These are phyloP conservation scores for Trypanosoma grayi DNA, from an alignment of 208 protist species.

Conservation along the genomic window DNA sequence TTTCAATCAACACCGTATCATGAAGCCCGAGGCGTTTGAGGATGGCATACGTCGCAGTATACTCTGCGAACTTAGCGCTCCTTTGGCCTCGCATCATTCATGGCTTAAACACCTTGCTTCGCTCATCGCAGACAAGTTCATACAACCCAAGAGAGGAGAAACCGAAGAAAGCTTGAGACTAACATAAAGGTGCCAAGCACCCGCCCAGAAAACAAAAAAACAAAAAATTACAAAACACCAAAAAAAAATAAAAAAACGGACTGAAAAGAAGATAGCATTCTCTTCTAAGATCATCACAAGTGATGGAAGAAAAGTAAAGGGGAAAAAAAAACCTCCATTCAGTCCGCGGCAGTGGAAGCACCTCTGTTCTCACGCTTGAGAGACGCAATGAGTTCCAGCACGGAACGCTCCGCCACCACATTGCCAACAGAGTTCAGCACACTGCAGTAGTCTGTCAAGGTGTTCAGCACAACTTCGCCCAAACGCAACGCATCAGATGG, in stretches of 20 bases:
- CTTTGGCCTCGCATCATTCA: slow-evolving; percentile 39
- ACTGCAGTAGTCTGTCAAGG: slow-evolving; percentile 51
- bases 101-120: neutral
- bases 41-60: slow-evolving; percentile 84
- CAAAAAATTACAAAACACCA: slow-evolving; percentile 1
- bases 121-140: neutral
- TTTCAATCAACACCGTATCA: slow-evolving; percentile 76
- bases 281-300: too few relatives aligned
- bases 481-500: slow-evolving; percentile 15
- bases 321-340: neutral
- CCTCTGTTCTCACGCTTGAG: slow-evolving; percentile 34
- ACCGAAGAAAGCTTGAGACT: neutral
- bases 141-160: neutral
- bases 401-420: slow-evolving; percentile 28
- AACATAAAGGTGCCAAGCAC: neutral
- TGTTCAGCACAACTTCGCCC: slow-evolving; percentile 34
- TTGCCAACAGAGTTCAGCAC: slow-evolving; percentile 68
- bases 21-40: slow-evolving; percentile 75
- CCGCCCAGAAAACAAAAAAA: neutral
- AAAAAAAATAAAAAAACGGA: slow-evolving; percentile 8
- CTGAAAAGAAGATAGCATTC: too few relatives aligned
- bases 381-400: slow-evolving; percentile 38
- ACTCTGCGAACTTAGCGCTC: slow-evolving; percentile 80
- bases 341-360: neutral
- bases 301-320: slow-evolving; percentile 15